Base-by-base conservation (phyloP, 768 basidiomycete genomes). In the Dioszegia aurantiaca region DNA sequence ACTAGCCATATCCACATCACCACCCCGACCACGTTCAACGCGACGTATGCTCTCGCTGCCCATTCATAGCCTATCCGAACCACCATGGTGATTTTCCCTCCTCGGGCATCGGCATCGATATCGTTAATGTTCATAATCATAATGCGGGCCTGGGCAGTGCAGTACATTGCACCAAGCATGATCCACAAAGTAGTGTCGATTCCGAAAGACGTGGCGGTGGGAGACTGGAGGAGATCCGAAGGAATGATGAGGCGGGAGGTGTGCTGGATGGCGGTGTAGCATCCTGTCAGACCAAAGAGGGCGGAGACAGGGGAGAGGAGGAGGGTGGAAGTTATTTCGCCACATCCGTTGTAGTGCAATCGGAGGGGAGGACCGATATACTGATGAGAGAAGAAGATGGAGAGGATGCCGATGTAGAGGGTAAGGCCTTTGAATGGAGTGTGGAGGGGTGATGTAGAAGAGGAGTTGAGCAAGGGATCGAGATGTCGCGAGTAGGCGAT, bases 71-170 rank as follows among this genome's bases (percentile, higher is more conserved):
- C 65, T 6, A 67, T 23, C 26, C 65, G 28, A 1, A 62, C 61
- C 10, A 57, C 51, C 16, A 63, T 43, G 4, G 65, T 67, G 49
- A 55, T 51, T 42, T 67, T 67, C 2, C 60, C 60, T 11, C 65
- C 65, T 12, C 24, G 21, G 14, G 19, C 46, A 37, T 67, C 65
- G 11, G 58, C 60, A 19, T 67, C 60, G 44, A 67, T 67, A 54
- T 67, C 65, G 46, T 63, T 59, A 6, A 64, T 60, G 44, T 67
- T 59, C 65, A 67, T 67, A 41, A 64, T 58, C 58, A 67, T 52
- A 28, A 67, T 61, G 19, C 65, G 47, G 17, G 65, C 65, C 31
- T 67, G 65, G 26, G 61, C 65, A 21, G 48, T 61, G 31, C 28
- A 55, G 42, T 64, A 67, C 43, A 61, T 46, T 4, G 60, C 62